Evolutionary conservation across 805 yeast species (phyloP), one percentile per base, ranked within the genome.

Genomic region (Starmerella etchellsii): DNA sequence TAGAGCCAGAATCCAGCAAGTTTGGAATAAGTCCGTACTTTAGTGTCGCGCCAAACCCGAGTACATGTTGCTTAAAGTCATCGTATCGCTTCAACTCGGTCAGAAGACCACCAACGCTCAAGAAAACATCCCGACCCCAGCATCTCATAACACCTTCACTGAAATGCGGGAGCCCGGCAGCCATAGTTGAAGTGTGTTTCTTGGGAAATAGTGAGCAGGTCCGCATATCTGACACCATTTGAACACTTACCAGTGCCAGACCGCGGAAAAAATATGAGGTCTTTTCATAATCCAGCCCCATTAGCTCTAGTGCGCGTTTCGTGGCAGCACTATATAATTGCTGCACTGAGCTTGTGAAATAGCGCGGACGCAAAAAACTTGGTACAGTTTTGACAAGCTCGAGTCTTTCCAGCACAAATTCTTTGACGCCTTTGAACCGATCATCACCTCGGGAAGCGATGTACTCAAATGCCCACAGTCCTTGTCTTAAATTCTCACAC

Each of bases 41-140:
- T 56, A 87, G 69, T 3, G 96, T 88, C 48, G 81, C 72, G 0
- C 93, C 97, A 65, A 85, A 88, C 8, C 79, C 81, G 35, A 87
- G 61, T 45, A 88, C 83, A 57, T 88, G 98, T 30, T 62, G 57
- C 53, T 70, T 78, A 1, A 96, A 96, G 34, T 77, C 84, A 1
- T 79, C 82, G 54, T 58, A 75, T 41, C 97, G 68, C 10, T 80
- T 87, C 0, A 95, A 72, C 1, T 81, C 77, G 20, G 85, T 63
- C 41, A 85, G 62, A 36, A 88, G 66, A 0, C 98, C 98, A 46
- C 95, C 67, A 32, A 81, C 68, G 0, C 95, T 72, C 34, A 88
- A 79, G 57, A 91, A 91, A 1, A 85, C 94, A 61, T 88, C 98
- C 56, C 98, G 72, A 19, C 98, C 98, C 98, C 98, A 88, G 58